Conservation (phyloP, 805 yeast genomes). For the Suhomyces xylopsoci region DNA sequence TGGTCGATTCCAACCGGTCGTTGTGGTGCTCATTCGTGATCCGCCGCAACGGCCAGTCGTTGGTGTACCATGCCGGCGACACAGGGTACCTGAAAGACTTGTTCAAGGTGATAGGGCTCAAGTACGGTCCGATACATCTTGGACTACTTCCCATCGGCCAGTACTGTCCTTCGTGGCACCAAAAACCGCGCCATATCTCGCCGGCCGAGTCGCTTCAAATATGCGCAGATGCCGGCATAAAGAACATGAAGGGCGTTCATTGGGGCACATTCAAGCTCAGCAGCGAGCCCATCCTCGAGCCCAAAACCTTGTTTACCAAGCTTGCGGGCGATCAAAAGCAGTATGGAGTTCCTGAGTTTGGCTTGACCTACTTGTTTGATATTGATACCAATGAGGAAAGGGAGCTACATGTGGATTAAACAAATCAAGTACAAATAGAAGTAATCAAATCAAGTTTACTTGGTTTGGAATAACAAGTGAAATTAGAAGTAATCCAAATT, state of each 20-base stretch:
- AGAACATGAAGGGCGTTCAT: constrained; percentile 79
- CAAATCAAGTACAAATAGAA: no score
- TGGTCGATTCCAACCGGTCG: constrained; percentile 76
- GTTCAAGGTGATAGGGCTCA: constrained; percentile 61
- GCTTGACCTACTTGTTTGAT: constrained; percentile 61
- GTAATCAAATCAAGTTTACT: no score
- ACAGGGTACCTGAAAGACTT: constrained; percentile 83
- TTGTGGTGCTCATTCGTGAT: constrained; percentile 89
- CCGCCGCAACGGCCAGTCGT: constrained; percentile 60
- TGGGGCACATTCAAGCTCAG: constrained; percentile 95
- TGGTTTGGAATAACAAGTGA: no score
- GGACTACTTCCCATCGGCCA: constrained; percentile 92
- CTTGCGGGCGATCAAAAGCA: constrained; percentile 44
- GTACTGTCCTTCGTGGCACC: constrained; percentile 93
- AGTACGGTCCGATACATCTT: constrained; percentile 54
- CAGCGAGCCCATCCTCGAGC: constrained; percentile 85
- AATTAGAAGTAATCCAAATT: no score
- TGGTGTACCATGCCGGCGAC: constrained; percentile 91
- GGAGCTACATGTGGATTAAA: not conserved
- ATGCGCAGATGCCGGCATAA: constrained; percentile 57
- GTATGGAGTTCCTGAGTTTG: constrained; percentile 70
- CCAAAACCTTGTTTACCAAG: constrained; percentile 56
- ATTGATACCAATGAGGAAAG: constrained; percentile 17
- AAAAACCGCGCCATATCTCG: constrained; percentile 80
- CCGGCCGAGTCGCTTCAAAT: constrained; percentile 76